Base-by-base conservation (phyloP, 1,284 basidiomycete genomes). In the Tilletia setariae region DNA sequence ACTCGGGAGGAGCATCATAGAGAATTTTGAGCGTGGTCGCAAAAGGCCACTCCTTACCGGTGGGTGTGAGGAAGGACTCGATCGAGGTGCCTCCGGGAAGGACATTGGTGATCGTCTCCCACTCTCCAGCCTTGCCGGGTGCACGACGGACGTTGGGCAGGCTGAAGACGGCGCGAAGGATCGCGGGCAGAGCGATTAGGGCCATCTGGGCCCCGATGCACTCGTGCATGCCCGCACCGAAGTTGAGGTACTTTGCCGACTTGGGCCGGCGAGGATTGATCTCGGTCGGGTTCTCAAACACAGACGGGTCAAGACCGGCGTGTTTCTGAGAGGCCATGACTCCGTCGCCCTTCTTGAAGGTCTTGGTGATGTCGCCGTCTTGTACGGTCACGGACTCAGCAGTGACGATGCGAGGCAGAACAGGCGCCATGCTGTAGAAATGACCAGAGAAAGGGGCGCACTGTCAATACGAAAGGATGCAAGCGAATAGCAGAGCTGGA, bases 141-240 rank as follows among this genome's bases (percentile, higher is more conserved):
- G 56, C 56, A 7, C 19, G 30, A 21, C 56, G 56, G 28, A 61
- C 30, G 32, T 61, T 61, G 35, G 56, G 56, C 56, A 61, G 56
- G 56, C 56, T 61, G 56, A 61, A 61, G 4, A 61, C 56, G 56
- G 56, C 56, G 8, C 56, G 56, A 11, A 61, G 32, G 30, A 61
- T 40, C 30, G 56, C 28, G 28, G 56, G 56, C 56, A 61, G 15
- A 30, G 56, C 56, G 28, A 61, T 61, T 30, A 61, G 32, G 15
- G 56, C 56, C 56, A 61, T 61, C 56, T 61, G 56, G 28, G 56
- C 56, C 7, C 56, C 56, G 56, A 61, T 25, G 32, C 56, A 61
- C 56, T 61, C 56, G 56, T 61, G 56, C 56, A 61, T 61, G 1
- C 56, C 56, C 16, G 56, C 32, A 30, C 56, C 56, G 4, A 61